These are phyloP conservation scores for Lasiodiplodia theobromae DNA, from an alignment of 2,329 filamentous ascomycete species.

Conservation along the genomic window DNA sequence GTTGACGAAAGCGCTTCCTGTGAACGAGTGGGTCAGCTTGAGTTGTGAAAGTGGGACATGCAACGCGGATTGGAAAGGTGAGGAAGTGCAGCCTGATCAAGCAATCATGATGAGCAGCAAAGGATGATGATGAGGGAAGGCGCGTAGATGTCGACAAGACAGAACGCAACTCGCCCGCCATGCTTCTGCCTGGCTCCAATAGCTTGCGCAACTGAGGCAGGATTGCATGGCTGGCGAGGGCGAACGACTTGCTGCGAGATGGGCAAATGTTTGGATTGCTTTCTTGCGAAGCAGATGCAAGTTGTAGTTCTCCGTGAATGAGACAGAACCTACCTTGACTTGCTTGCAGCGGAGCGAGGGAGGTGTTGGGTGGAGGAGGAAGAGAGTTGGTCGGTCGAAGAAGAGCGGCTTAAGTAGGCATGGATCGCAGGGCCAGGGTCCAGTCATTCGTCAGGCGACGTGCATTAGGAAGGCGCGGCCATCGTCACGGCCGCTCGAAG, in stretches of 20 bases:
- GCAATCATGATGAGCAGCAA: not conserved
- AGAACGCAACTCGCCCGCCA: not conserved
- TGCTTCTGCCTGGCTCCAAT: not conserved
- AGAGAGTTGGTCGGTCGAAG: constrained; percentile 18
- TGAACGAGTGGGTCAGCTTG: not conserved
- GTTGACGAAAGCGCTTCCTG: not conserved
- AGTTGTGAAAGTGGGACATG: constrained; percentile 35
- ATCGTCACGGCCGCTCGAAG: not conserved
- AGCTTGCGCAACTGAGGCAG: not conserved
- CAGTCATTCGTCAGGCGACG: not conserved
- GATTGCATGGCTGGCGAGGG: not conserved
- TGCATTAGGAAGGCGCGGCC: not conserved
- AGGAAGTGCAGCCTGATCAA: not conserved
- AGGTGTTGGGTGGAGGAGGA: constrained; percentile 28
- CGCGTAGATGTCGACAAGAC: not conserved
- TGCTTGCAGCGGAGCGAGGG: not conserved
- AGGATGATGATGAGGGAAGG: not conserved
- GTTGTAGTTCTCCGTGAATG: not conserved
- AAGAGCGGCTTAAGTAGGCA: constrained; percentile 8
- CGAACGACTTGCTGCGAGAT: not conserved
- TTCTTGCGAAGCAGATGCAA: not conserved
- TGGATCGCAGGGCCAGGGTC: not conserved
- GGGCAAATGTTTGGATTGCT: not conserved
- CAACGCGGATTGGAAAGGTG: not conserved
- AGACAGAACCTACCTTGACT: not conserved